Base-by-base conservation (phyloP, 129 eudicot genomes). In the Chrysanthemum makinoi region DNA sequence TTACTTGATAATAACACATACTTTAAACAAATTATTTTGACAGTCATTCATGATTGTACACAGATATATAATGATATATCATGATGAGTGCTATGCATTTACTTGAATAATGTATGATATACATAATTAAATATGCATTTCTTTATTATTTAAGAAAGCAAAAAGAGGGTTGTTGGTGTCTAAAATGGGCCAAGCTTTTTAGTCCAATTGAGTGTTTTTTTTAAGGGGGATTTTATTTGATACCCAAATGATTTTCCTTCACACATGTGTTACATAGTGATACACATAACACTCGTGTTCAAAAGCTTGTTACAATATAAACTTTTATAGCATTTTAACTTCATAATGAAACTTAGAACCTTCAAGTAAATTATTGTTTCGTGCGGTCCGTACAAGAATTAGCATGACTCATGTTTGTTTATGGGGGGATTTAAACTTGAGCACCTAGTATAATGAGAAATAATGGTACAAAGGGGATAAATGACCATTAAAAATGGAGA, bases 391-490 rank as follows among this genome's bases (percentile, higher is more conserved):
- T 62, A 35, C 11, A 33, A 74, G 44, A 74, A 35, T 52, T 74
- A 50, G 51, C 60, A 26, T 69, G 33, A 33, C 28, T 60, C n/a
- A 59, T 60, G 65, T 58, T 47, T 67, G 68, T 49, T 46, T 57
- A 67, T 60, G 70, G 5, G 49, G 70, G 57, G 51, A 69, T 61
- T 50, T 15, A 50, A 61, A 60, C 51, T n/a, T 51, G 43, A 46
- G 51, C 70, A 68, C 70, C 71, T 15, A 22, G 64, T 69, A 69
- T 69, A 60, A 43, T 61, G 57, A 69, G 62, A 52, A 51, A 68
- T 76, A 61, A 69, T 60, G 66, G 65, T 28, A 39, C 46, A 69
- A 77, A 69, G 71, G 43, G 68, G 68, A 16, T 75, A 68, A 68
- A 68, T 68, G 55, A 10, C 44, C 53, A 62, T 69, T 69, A 53